A percentile compares a stretch with the other conserved stretches of the same genome.
Evolutionary conservation across 805 yeast genomes (phyloP).

Genomic region (Metschnikowia drakensbergensis): DNA sequence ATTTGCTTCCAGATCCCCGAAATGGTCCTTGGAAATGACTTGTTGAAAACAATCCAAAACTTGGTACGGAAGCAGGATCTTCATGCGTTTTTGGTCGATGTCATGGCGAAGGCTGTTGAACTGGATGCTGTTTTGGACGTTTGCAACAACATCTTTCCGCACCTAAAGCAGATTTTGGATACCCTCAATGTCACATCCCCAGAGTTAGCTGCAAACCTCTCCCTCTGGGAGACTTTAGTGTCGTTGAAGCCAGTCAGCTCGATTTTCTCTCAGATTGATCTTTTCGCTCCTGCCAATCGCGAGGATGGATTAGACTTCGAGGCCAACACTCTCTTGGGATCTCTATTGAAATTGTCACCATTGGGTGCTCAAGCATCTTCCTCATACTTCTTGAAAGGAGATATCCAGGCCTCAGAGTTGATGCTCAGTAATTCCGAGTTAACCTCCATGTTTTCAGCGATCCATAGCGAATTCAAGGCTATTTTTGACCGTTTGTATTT

Average conservation of each 20-base stretch:
- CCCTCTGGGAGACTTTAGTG: conserved; percentile 55
- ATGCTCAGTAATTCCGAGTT: conserved; percentile 48
- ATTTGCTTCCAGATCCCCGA: conserved; percentile 69
- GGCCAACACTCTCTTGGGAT: conserved; percentile 65
- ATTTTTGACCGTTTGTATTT: conserved; percentile 61
- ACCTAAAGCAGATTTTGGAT: conserved; percentile 35
- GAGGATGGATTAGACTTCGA: conserved; percentile 53
- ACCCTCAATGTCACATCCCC: conserved; percentile 46
- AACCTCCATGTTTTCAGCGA: conserved; percentile 36
- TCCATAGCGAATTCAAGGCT: conserved; percentile 61
- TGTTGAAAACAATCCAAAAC: conserved; percentile 24
- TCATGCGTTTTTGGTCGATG: conserved; percentile 46
- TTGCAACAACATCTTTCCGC: conserved; percentile 49
- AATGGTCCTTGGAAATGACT: conserved; percentile 44
- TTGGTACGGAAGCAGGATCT: conserved; percentile 21
- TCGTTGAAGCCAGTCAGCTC: conserved; percentile 60
- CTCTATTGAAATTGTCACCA: conserved; percentile 73
- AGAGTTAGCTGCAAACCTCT: conserved; percentile 49
- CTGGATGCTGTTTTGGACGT: conserved; percentile 65
- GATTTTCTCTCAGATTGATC: conserved; percentile 52
- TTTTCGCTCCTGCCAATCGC: conserved; percentile 45
- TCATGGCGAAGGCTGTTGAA: conserved; percentile 56
- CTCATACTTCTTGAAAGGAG: conserved; percentile 38
- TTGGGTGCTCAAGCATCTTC: conserved; percentile 50
- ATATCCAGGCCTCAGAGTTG: conserved; percentile 19